These are phyloP conservation scores for Solanum verrucosum DNA, from an alignment of 257 asterid species.

Conservation along the genomic window DNA sequence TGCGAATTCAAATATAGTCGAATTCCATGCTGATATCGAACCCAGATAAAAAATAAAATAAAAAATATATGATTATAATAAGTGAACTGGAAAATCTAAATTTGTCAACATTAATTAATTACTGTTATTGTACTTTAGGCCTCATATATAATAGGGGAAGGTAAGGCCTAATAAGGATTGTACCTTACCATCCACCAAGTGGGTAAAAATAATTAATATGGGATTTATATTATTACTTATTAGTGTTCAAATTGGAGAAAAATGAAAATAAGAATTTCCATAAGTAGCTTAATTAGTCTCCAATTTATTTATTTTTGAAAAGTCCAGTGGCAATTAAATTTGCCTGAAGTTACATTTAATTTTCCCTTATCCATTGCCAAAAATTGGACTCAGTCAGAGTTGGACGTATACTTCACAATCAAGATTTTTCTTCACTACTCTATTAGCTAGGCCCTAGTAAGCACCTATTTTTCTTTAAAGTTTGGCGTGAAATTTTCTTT, in stretches of 20 bases:
- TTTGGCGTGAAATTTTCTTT: neutral
- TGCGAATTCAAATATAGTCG: neutral
- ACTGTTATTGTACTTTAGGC: neutral
- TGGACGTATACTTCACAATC: neutral
- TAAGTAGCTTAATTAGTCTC: neutral
- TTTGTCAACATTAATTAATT: neutral
- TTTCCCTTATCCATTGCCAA: neutral
- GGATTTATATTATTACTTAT: neutral
- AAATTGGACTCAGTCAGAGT: neutral
- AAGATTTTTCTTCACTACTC: neutral
- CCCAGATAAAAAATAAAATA: rapidly evolving
- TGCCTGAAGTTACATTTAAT: neutral
- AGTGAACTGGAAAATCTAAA: neutral
- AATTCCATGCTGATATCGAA: no score
- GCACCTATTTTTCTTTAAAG: neutral
- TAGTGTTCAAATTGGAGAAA: neutral
- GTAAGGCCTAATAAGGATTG: neutral
- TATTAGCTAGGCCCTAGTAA: neutral
- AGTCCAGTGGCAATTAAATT: neutral
- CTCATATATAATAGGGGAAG: neutral
- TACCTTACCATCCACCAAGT: neutral
- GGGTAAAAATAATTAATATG: neutral
- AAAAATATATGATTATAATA: neutral
- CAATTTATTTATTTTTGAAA: neutral
- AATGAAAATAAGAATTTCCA: neutral